phyloP scores from a whole-genome alignment of 2,329 filamentous ascomycete species.

The Scolecobasidium constrictum region DNA sequence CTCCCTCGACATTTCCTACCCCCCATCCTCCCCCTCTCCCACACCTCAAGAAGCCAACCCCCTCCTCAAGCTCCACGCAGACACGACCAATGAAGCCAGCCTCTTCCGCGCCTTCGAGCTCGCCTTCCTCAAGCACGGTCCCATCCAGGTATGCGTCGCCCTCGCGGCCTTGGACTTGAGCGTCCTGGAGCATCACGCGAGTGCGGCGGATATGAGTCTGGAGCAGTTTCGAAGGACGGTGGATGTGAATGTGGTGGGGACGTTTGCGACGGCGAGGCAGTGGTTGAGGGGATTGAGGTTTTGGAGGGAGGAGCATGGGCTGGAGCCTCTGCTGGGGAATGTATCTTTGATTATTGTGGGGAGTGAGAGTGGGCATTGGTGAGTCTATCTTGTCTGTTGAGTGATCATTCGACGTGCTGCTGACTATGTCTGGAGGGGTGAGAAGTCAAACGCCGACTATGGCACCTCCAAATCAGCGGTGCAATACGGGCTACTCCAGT shows the following conservation, averaged over 20 bases:
- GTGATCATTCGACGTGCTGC: background rate
- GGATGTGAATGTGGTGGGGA: constrained; percentile 30
- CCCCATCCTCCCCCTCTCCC: constrained; percentile 7
- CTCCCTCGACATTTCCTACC: constrained; percentile 21
- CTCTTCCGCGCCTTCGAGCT: constrained; percentile 23
- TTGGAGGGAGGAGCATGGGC: constrained; percentile 13
- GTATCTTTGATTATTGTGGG: constrained; percentile 34
- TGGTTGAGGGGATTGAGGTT: constrained; percentile 31
- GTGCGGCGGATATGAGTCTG: constrained; percentile 30
- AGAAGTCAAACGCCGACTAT: constrained; percentile 33
- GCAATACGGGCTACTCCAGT: constrained; percentile 31
- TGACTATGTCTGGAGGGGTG: background rate
- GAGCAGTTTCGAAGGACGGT: constrained; percentile 29
- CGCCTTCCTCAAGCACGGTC: constrained; percentile 24
- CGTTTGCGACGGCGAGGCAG: constrained; percentile 30
- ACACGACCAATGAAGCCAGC: constrained; percentile 23
- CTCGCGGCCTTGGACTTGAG: constrained; percentile 34
- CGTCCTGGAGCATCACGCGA: constrained; percentile 26
- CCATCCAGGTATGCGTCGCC: constrained; percentile 30
- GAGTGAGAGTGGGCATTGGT: constrained; percentile 28
- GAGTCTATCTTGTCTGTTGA: background rate
- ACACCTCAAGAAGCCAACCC: constrained; percentile 5
- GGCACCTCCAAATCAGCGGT: constrained; percentile 35
- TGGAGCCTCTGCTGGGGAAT: constrained; percentile 19
- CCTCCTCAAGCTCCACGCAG: constrained; percentile 18